These are phyloP conservation scores for Cenococcum geophilum DNA, from an alignment of 495 filamentous ascomycete species.

Conservation along the genomic window DNA sequence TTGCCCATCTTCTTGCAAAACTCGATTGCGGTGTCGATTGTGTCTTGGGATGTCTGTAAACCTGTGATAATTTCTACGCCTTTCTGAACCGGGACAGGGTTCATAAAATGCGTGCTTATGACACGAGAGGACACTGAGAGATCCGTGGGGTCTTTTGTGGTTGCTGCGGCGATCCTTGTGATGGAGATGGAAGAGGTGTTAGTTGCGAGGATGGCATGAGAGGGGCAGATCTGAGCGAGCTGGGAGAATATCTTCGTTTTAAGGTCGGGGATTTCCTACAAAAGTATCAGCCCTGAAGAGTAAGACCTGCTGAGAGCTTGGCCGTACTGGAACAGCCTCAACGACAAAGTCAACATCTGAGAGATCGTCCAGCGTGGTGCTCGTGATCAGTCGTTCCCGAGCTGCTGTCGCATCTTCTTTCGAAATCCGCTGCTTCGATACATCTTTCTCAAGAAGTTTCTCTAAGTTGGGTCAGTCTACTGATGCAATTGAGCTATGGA, in stretches of 20 bases:
- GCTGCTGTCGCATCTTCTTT: conserved; percentile 67
- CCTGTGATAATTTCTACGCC: conserved; percentile 96
- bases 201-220: conserved; percentile 86
- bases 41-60: conserved; percentile 78
- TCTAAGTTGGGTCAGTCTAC: conserved; percentile 46
- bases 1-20: conserved; percentile 94
- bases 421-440: conserved; percentile 74
- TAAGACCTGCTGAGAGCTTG: not conserved
- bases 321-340: conserved; percentile 72
- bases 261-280: conserved; percentile 68
- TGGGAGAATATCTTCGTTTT: conserved; percentile 81
- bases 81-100: conserved; percentile 94
- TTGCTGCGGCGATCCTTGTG: conserved; percentile 87
- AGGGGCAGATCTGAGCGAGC: conserved; percentile 75
- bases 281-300: conserved; percentile 2
- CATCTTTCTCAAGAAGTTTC: conserved; percentile 86
- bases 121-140: conserved; percentile 79
- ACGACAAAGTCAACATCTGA: conserved; percentile 92
- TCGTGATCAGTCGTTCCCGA: conserved; percentile 59
- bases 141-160: conserved; percentile 62
- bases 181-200: conserved; percentile 98
- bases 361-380: conserved; percentile 70
- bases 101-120: conserved; percentile 98
- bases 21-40: conserved; percentile 72
- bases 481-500: not conserved